These are phyloP conservation scores for Crucibulum cyathiforme DNA, from an alignment of 1,284 basidiomycete genomes.

Conservation along the genomic window DNA sequence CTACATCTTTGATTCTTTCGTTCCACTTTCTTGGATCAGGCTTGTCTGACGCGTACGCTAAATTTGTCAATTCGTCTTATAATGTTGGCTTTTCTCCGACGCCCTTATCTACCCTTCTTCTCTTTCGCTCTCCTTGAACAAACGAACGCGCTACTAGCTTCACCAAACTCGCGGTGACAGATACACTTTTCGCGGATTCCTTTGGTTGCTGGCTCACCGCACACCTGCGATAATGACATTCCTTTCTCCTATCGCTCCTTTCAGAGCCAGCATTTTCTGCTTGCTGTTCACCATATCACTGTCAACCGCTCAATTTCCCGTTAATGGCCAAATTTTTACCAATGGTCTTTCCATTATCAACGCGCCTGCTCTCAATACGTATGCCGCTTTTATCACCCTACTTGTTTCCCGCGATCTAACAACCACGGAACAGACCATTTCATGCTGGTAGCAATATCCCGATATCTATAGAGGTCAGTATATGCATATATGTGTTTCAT, in stretches of 20 bases:
- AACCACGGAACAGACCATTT: constrained; percentile 32
- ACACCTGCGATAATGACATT: background rate
- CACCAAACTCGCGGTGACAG: too few relatives aligned
- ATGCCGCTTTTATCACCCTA: constrained; percentile 13
- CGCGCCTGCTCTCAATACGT: constrained; percentile 51
- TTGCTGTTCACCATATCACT: background rate
- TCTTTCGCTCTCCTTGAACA: too few relatives aligned
- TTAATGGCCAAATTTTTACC: constrained; percentile 51
- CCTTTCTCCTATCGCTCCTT: background rate
- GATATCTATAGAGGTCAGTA: constrained; percentile 53
- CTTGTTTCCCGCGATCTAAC: background rate
- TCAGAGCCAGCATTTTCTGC: background rate
- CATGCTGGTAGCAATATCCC: constrained; percentile 35
- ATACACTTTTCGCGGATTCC: too few relatives aligned
- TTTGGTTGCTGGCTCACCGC: too few relatives aligned
- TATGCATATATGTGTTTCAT: background rate
- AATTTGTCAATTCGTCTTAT: too few relatives aligned
- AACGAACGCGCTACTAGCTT: too few relatives aligned
- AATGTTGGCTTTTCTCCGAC: too few relatives aligned
- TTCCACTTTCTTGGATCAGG: too few relatives aligned
- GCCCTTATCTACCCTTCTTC: too few relatives aligned
- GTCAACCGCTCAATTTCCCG: constrained; percentile 16
- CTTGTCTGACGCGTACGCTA: too few relatives aligned
- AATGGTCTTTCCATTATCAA: constrained; percentile 57
- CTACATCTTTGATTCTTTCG: too few relatives aligned